Conservation (phyloP, 305 asterid species). For the Solanum hybrid region DNA sequence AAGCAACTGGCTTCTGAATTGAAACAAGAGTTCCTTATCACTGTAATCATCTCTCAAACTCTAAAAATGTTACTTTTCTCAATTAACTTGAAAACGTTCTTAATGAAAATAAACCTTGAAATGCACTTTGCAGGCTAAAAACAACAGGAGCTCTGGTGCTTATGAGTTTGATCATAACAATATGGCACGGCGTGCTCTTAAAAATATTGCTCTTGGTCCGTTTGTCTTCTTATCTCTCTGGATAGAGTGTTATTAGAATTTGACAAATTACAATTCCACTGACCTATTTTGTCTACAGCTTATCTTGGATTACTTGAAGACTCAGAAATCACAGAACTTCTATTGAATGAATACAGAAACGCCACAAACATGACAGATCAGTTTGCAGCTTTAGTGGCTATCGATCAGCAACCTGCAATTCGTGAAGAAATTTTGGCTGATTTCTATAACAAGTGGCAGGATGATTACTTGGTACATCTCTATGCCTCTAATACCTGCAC, state of each 20-base stretch:
- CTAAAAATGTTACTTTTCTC: background rate
- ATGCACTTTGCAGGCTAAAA: conserved; percentile 34
- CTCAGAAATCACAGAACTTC: conserved; percentile 56
- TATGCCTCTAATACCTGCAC: background rate
- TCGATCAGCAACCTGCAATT: conserved; percentile 75
- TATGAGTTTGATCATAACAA: conserved; percentile 65
- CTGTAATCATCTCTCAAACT: conserved; percentile 27
- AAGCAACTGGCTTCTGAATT: conserved; percentile 81
- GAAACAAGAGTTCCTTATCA: conserved; percentile 47
- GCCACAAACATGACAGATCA: conserved; percentile 96
- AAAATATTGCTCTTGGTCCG: conserved; percentile 75
- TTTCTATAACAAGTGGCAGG: conserved; percentile 82
- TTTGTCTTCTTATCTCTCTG: background rate
- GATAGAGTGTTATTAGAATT: background rate
- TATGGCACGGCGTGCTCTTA: conserved; percentile 86
- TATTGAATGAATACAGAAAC: conserved; percentile 56
- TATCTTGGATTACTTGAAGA: conserved; percentile 84
- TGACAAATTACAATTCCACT: background rate
- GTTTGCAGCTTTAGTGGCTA: conserved; percentile 73
- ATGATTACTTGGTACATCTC: conserved; percentile 68
- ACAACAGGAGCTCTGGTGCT: conserved; percentile 55
- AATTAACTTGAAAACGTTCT: background rate
- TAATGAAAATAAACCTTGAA: background rate
- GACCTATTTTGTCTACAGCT: conserved; percentile 29
- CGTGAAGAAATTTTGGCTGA: conserved; percentile 87